Base-by-base conservation (phyloP, 768 basidiomycete genomes). In the Amanita pallidorosea region DNA sequence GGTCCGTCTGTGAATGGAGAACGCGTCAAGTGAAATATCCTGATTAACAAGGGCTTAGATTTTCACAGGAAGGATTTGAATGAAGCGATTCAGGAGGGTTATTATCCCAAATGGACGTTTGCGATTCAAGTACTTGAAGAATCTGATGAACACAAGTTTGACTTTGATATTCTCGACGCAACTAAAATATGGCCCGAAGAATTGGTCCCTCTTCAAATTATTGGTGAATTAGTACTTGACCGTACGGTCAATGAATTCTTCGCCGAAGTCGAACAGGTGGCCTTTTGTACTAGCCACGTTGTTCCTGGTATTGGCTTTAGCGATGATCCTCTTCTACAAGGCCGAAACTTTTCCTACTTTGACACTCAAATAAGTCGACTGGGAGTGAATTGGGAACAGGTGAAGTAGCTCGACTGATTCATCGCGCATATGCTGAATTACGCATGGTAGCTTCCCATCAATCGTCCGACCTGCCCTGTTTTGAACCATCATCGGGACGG, bases 131-230 rank as follows among this genome's bases (percentile, higher is more conserved):
- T 68, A 38, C 77, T 95, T 40, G 70, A 81, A 17, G 79, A 88
- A 61, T 71, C 76, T 43, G 70, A 78, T 40, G 87, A 92, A 64
- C 79, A 91, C 62, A 77, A 81, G 18, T 91, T 93, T 54, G 85
- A 88, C 40, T 91, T 93, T 61, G 89, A 92, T 60, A 79, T 93
- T 25, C 76, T 93, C 47, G 90, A 93, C 59, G 80, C 85, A 1
- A 91, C 90, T 15, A 93, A 93, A 66, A 60, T 91, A 37, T 88
- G 88, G 79, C 88, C 89, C 0, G 81, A 90, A 62, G 85, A 90
- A 50, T 63, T 83, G 3, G 80, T 92, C 0, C 89, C 91, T 0
- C 69, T 93, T 12, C 71, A 85, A 57, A 70, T 77, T 55, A 83
- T 94, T 45, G 91, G 90, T 33, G 84, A 85, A 62, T 65, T 94